Evolutionary conservation across 78 protist genomes (phyloP), one percentile per base, ranked within the genome.

Genomic region (Protostelium mycophagum): DNA sequence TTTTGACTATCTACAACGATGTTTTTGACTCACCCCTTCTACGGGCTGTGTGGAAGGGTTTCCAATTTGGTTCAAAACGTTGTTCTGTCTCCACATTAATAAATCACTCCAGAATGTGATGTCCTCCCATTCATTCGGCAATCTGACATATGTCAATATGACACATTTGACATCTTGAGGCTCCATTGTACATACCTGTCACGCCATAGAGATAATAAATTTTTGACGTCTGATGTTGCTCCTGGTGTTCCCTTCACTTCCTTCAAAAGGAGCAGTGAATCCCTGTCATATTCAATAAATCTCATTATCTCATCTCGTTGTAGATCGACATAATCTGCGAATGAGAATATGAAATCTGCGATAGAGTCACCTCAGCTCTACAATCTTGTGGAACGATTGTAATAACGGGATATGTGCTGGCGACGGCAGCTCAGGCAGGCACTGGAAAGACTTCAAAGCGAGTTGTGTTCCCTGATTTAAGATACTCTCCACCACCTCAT

Each of bases 121-220:
- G 36, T 93, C 96, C 1, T 93, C 96, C 89, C 95, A 95, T 28
- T 90, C 85, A 84, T 90, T 93, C 51, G 97, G 97, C 63, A 96
- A 86, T 34, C 97, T n/a, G n/a, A n/a, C n/a, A n/a, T n/a, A n/a
- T n/a, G n/a, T n/a, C n/a, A n/a, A n/a, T n/a, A n/a, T n/a, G n/a
- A n/a, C n/a, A n/a, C n/a, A n/a, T n/a, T n/a, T n/a, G n/a, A n/a
- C n/a, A n/a, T n/a, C n/a, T n/a, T n/a, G n/a, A n/a, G n/a, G n/a
- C n/a, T n/a, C n/a, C n/a, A n/a, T n/a, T n/a, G n/a, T n/a, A n/a
- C n/a, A n/a, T n/a, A n/a, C n/a, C n/a, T 39, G 34, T 96, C 97
- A 31, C 96, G 63, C 97, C 97, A 96, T 31, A 88, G 94, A 35
- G 84, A 39, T 35, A 97, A 92, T 34, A 92, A 90, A 25, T 90